Base-by-base conservation (phyloP, 768 basidiomycete species). In the Pleurotus pulmonarius region DNA sequence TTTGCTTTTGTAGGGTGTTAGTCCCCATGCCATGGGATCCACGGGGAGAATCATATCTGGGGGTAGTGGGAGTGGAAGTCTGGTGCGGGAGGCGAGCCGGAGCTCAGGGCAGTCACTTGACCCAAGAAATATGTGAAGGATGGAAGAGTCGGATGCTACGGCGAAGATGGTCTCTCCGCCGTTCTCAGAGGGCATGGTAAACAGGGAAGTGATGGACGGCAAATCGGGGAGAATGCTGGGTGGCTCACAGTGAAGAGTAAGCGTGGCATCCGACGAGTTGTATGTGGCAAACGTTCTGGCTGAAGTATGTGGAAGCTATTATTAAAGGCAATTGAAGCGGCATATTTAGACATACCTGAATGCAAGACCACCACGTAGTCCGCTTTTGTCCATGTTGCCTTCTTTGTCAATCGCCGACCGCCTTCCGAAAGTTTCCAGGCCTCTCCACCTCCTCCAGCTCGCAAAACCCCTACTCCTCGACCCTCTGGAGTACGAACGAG, bases 1-100 rank as follows among this genome's bases (percentile, higher is more conserved):
- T 18, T 71, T 69, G 55, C 71, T 68, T 11, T 40, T 22, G 18
- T 41, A 3, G 7, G 18, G 16, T 8, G 51, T 1, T 5, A 41
- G n/a, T 51, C 83, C 82, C 92, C 92, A 92, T 7, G 85, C 86
- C 92, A 92, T 94, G 0, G 92, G 92, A 66, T 94, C 92, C 5
- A 94, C 90, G 12, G 89, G 87, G 24, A 92, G 65, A 24, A 94
- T 85, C 58, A 83, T 74, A 51, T 74, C 72, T 7, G 78, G 77
- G 4, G 76, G 73, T 48, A 68, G 67, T 1, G 74, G 57, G 8
- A 87, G 71, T 0, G 89, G 87, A 3, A 92, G 74, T 37, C 65
- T 68, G 25, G 75, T 75, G 47, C 77, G 75, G 12, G 82, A 80
- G 55, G 78, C 65, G 7, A 90, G 60, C 15, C 66, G 62, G 7